Evolutionary conservation across 306 rosid genomes (phyloP).

Genomic region (Clitoria ternatea): DNA sequence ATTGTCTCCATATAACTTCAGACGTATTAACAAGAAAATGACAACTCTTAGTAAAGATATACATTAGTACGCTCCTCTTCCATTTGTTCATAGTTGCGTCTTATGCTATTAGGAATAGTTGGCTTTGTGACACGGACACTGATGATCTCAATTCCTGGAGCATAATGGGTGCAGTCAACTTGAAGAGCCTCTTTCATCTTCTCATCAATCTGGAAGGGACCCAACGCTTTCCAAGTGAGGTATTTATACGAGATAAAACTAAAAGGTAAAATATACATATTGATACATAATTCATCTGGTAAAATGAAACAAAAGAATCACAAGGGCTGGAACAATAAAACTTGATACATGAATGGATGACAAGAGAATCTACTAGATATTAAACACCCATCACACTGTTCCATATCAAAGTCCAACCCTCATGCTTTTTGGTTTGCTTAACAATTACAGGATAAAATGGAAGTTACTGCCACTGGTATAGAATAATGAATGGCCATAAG

Average conservation of each 20-base stretch:
- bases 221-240: background rate
- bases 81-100: conserved; percentile 81
- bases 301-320: background rate
- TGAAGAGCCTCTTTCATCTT: conserved; percentile 96
- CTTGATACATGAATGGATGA: background rate
- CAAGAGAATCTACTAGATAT: conserved; percentile 8
- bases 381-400: background rate
- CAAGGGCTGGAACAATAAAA: background rate
- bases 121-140: conserved; percentile 91
- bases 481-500: background rate
- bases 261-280: background rate
- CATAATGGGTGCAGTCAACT: conserved; percentile 87
- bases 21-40: conserved; percentile 15
- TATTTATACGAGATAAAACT: background rate
- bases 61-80: conserved; percentile 98
- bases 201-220: conserved; percentile 76
- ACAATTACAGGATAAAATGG: background rate
- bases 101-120: conserved; percentile 69
- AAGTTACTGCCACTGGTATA: background rate
- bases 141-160: conserved; percentile 87
- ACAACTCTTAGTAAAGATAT: conserved; percentile 1
- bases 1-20: background rate
- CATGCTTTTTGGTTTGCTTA: conserved; percentile 6
- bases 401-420: background rate
- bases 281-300: background rate